Evolutionary conservation across 208 protist species (phyloP).

Genomic region (Acanthamoeba healyi): DNA sequence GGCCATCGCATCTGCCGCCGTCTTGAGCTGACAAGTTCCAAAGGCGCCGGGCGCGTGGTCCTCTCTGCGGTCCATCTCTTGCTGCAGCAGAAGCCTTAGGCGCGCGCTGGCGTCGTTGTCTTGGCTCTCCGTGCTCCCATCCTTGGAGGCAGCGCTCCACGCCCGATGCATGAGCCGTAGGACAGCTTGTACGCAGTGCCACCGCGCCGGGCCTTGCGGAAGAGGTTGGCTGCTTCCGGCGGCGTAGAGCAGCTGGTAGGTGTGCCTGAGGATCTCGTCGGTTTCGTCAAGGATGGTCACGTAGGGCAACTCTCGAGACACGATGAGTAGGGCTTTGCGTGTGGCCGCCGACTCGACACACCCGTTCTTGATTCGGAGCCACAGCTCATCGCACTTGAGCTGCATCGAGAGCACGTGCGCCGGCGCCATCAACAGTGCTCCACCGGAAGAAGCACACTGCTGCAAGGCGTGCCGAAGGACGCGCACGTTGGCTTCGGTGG

Average conservation of each 20-base stretch:
- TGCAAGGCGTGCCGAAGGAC: background rate
- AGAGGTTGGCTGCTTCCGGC: background rate
- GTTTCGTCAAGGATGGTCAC: constrained; percentile 48
- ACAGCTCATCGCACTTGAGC: constrained; percentile 7
- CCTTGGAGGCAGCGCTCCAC: background rate
- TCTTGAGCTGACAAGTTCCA: background rate
- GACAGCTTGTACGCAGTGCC: background rate
- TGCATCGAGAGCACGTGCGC: background rate
- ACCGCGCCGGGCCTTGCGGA: background rate
- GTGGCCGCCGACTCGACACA: background rate
- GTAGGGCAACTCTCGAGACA: background rate
- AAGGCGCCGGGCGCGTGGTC: background rate
- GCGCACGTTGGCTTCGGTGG: background rate
- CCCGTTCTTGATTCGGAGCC: background rate
- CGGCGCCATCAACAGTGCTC: background rate
- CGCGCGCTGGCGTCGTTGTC: background rate
- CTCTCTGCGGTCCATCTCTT: background rate
- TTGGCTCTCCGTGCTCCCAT: background rate
- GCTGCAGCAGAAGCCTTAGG: background rate
- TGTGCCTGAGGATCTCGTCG: constrained; percentile 35
- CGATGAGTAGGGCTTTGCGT: background rate
- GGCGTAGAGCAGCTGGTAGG: constrained; percentile 69
- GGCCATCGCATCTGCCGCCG: background rate
- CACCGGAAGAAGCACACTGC: background rate
- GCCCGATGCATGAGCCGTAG: background rate